Evolutionary conservation across 495 filamentous ascomycete species (phyloP).

Genomic region (Aspergillus panamensis): DNA sequence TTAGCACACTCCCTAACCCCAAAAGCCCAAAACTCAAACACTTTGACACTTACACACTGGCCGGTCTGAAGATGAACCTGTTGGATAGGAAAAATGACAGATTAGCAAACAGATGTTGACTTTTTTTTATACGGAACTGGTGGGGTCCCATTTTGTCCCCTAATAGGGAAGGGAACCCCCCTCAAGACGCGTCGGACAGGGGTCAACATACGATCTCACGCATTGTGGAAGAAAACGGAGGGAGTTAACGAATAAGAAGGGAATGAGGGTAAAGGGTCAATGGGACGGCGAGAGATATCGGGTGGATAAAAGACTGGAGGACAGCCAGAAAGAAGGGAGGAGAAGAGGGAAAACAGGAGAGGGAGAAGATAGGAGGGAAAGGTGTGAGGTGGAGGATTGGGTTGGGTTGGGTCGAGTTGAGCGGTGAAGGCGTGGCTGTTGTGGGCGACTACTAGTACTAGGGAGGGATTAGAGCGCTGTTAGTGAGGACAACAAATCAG

Average conservation of each 20-base stretch:
- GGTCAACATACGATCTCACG: slow-evolving; percentile 83
- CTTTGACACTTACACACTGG: slow-evolving; percentile 74
- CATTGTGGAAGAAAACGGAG: slow-evolving; percentile 65
- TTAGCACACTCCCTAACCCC: slow-evolving; percentile 25
- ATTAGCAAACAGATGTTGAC: slow-evolving; percentile 31
- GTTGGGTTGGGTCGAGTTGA: slow-evolving; percentile 20
- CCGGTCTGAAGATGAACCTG: slow-evolving; percentile 98
- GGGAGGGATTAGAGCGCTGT: no score
- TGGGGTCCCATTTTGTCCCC: slow-evolving; percentile 37
- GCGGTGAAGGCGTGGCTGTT: slow-evolving; percentile 30
- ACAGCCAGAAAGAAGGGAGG: slow-evolving; percentile 23
- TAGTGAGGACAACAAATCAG: background rate
- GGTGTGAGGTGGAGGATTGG: slow-evolving; percentile 12
- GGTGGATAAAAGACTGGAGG: slow-evolving; percentile 26
- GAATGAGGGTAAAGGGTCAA: slow-evolving; percentile 9
- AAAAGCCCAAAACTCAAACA: slow-evolving; percentile 13
- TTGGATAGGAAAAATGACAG: slow-evolving; percentile 31
- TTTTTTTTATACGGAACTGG: slow-evolving; percentile 32
- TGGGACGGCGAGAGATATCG: slow-evolving; percentile 19
- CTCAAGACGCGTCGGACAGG: slow-evolving; percentile 40
- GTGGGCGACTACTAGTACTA: slow-evolving; percentile 37
- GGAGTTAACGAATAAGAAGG: slow-evolving; percentile 26
- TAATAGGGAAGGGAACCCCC: slow-evolving; percentile 32
- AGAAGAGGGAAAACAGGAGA: slow-evolving; percentile 17
- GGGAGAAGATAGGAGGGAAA: slow-evolving; percentile 19